Evolutionary conservation across 176 grass and related monocot species (phyloP), one percentile per base, ranked within the genome.

Genomic region (Thalia dealbata): DNA sequence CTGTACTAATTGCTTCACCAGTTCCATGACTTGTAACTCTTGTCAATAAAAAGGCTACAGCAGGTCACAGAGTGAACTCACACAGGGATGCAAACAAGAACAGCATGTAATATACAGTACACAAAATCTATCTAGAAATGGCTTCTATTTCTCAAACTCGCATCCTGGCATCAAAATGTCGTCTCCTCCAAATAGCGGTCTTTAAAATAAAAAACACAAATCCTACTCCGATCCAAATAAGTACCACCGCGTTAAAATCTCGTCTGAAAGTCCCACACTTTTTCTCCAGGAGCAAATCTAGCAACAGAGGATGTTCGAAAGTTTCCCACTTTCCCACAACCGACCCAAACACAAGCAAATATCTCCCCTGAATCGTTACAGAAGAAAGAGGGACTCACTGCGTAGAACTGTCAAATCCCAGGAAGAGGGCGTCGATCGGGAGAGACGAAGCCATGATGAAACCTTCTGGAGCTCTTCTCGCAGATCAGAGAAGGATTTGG

Each of bases 341-440:
- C 21, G 32, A 7, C 22, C 35, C 15, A 44, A 21, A 44, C 10
- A 21, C 6, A 27, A 27, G 8, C 52, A 61, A 59, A 59, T 24
- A n/a, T 2, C 1, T 11, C 11, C 8, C 2, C 10, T 43, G 3
- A 44, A 61, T 10, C n/a, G 13, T 9, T 24, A 11, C 24, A 14
- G 1, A 13, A 27, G n/a, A 27, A 14, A 2, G 14, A 1, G 42
- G 13, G 44, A 50, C 89, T 86, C 70, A 97, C 95, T 97, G 95
- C 14, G 95, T 97, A 50, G 95, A 97, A 81, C 87, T 91, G 76
- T 97, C 95, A 43, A 97, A 78, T 78, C 89, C 95, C 25, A 97
- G 95, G 78, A 97, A 97, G 22, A 92, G 87, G 3, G 85, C 72
- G 32, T 87, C 95, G n/a, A 80, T 83, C 48, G 89, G 87, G 70